Percentiles rank a stretch among this genome's conserved stretches.
Evolutionary conservation across 306 rosid genomes (phyloP).

Genomic region (Quercus variabilis): DNA sequence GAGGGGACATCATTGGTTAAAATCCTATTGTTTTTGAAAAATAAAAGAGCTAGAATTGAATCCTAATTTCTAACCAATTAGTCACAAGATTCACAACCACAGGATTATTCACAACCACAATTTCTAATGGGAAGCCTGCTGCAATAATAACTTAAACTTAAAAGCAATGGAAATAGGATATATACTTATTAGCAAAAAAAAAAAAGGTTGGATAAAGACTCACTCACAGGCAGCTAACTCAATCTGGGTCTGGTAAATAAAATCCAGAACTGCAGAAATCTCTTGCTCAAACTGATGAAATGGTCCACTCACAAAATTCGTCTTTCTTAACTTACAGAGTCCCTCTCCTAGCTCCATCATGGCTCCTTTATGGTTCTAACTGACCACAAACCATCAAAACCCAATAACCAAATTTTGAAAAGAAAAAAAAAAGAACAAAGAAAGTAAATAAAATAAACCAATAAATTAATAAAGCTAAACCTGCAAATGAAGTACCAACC

Average conservation of each 20-base stretch:
- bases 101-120: not conserved
- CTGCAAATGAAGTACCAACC: conserved; percentile 32
- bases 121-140: not conserved
- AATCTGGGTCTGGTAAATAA: conserved; percentile 79
- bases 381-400: conserved; percentile 5
- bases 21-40: no score
- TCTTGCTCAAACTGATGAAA: conserved; percentile 72
- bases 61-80: not conserved
- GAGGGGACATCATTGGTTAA: no score
- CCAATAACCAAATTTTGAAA: not conserved
- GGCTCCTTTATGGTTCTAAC: conserved; percentile 86
- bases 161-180: no score
- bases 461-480: not conserved
- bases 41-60: not conserved
- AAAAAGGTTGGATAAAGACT: not conserved
- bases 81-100: not conserved
- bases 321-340: conserved; percentile 56
- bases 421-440: no score
- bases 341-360: conserved; percentile 98
- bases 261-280: conserved; percentile 65
- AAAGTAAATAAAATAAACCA: no score
- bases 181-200: no score
- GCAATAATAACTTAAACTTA: no score
- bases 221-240: conserved; percentile 94
- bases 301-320: conserved; percentile 34